phyloP scores from a whole-genome alignment of 208 protist species.

The Leishmania tarentolae region DNA sequence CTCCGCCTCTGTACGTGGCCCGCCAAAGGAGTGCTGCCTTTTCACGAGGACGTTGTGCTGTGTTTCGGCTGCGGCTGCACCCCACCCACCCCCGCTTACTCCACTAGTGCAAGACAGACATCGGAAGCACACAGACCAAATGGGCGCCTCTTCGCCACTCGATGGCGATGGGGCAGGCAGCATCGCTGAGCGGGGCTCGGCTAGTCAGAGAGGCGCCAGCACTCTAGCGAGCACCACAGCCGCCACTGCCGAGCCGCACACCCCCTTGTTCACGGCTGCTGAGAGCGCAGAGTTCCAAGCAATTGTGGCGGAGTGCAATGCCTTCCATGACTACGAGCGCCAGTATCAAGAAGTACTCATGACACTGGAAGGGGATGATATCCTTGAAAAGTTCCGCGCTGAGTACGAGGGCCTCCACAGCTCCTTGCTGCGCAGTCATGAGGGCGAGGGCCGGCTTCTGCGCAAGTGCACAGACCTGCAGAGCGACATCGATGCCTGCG shows the following conservation, averaged over 20 bases:
- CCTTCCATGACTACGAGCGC: conserved; percentile 92
- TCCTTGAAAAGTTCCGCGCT: conserved; percentile 93
- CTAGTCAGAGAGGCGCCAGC: not conserved
- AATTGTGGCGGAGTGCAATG: conserved; percentile 59
- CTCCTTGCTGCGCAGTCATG: conserved; percentile 96
- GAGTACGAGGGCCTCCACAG: conserved; percentile 98
- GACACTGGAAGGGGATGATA: conserved; percentile 94
- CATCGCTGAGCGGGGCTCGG: not conserved
- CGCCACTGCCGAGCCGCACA: not conserved
- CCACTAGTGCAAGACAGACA: not conserved
- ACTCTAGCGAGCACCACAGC: not conserved
- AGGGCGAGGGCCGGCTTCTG: conserved; percentile 97
- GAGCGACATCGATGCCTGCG: conserved; percentile 94
- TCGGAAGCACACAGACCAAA: not conserved
- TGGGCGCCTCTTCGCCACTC: not conserved
- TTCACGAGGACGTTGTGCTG: not conserved
- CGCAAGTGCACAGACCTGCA: conserved; percentile 96
- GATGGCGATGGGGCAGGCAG: not conserved
- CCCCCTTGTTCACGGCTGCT: conserved; percentile 32
- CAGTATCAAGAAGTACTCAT: conserved; percentile 95
- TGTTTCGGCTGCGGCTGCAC: not conserved
- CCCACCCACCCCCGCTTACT: too few species aligned
- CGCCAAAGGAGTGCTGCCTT: not conserved
- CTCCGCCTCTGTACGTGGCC: not conserved
- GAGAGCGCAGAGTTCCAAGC: conserved; percentile 50